Percentiles rank a stretch among this genome's conserved stretches.
Conservation (phyloP, 1,139 yeast genomes). For the Yamadazyma kanchanaburiensis region DNA sequence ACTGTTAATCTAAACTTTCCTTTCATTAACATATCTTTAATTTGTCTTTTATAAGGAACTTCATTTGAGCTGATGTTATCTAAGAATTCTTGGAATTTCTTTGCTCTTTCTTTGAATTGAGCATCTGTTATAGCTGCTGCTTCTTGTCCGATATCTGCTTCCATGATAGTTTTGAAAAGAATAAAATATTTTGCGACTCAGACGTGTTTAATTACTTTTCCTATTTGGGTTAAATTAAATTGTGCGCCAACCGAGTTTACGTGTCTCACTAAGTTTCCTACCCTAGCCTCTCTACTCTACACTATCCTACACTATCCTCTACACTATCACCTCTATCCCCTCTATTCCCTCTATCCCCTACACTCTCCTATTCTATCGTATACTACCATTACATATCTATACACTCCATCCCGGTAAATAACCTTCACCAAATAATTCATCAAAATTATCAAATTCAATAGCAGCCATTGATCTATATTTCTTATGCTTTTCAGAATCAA, state of each 20-base stretch:
- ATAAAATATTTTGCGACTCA: conserved; percentile 4
- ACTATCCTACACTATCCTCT: too few relatives aligned
- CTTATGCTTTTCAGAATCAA: conserved; percentile 73
- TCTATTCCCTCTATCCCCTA: too few relatives aligned
- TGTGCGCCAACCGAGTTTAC: too few relatives aligned
- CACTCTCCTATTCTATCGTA: neutral
- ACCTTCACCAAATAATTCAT: conserved; percentile 27
- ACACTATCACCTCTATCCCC: neutral
- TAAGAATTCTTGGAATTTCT: conserved; percentile 85
- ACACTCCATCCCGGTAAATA: conserved; percentile 28
- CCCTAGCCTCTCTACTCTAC: too few relatives aligned
- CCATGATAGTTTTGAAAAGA: conserved; percentile 3
- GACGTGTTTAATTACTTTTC: conserved; percentile 35
- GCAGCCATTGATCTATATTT: conserved; percentile 71
- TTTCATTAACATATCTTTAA: conserved; percentile 66
- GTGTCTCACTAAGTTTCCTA: too few relatives aligned
- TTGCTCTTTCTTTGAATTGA: conserved; percentile 73
- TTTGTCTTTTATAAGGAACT: conserved; percentile 64
- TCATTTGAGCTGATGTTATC: conserved; percentile 44
- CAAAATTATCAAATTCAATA: conserved; percentile 69
- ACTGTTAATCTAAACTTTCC: conserved; percentile 68
- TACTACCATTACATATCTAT: conserved; percentile 6
- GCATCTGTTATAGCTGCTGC: conserved; percentile 28
- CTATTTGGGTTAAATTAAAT: conserved; percentile 24
- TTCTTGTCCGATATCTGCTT: conserved; percentile 7